phyloP scores from a whole-genome alignment of 345 rosid genomes.

The Boechera divaricarpa region DNA sequence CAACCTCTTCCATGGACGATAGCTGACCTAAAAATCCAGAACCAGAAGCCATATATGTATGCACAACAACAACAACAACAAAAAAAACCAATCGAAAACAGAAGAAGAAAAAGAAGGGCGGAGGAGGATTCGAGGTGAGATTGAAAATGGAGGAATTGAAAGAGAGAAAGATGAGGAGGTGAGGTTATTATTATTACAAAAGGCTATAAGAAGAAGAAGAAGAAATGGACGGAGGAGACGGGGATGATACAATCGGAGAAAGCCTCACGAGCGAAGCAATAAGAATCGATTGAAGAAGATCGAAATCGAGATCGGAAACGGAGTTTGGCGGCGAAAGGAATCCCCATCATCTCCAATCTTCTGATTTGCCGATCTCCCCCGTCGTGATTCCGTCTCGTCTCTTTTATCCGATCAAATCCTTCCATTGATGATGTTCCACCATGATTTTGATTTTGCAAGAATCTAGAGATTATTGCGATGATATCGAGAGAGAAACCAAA shows the following conservation, averaged over 20 bases:
- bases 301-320: conserved; percentile 49
- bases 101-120: not conserved
- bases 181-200: not conserved
- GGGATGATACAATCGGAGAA: conserved; percentile 46
- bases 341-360: conserved; percentile 38
- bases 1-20: conserved; percentile 49
- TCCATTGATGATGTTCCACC: conserved; percentile 27
- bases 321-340: conserved; percentile 35
- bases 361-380: conserved; percentile 7
- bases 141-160: not conserved
- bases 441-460: not conserved
- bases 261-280: conserved; percentile 52
- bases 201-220: conserved; percentile 30
- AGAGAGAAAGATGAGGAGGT: not conserved
- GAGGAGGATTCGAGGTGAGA: conserved; percentile 13
- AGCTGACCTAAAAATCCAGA: conserved; percentile 37
- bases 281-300: conserved; percentile 50
- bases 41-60: conserved; percentile 53
- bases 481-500: not conserved
- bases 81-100: conserved; percentile 1
- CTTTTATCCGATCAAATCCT: conserved; percentile 29
- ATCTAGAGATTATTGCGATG: not conserved
- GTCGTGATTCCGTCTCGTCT: conserved; percentile 26
- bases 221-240: conserved; percentile 22
- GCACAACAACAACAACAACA: conserved; percentile 4